Base-by-base conservation (phyloP, 2,329 filamentous ascomycete genomes). In the Moelleriella libera region DNA sequence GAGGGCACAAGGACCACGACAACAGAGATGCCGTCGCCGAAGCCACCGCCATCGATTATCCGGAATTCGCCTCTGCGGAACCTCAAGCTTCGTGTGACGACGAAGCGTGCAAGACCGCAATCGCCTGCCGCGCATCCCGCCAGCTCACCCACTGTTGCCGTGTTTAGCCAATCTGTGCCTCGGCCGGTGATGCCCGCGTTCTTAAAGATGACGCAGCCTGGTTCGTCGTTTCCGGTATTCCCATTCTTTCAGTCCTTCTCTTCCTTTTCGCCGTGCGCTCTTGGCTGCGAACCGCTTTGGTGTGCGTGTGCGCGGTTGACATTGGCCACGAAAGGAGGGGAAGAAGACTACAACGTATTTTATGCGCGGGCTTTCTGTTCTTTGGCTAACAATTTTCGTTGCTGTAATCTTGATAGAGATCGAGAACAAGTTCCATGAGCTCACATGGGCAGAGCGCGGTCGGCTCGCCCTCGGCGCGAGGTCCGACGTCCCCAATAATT, bases 381-480 rank as follows among this genome's bases (percentile, higher is more conserved):
- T n/a, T n/a, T n/a, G n/a, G n/a, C n/a, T n/a, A n/a, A n/a, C n/a
- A n/a, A n/a, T n/a, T n/a, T n/a, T n/a, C 14, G 40, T 6, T 10
- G 11, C 40, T 41, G 40, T 29, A 30, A 30, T 34, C 11, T 21
- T 32, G 53, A 75, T 21, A 41, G 74, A 71, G 31, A 72, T 77
- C 53, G 62, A 69, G 34, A 53, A 55, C 51, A 75, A 71, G 53
- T 79, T 76, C 53, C 64, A 68, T 21, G 74, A 79, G 29, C 63
- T 80, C 40, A 64, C 64, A 14, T 76, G 72, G 72, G 66, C 67
- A 42, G 76, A 80, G 57, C 69, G 72, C 43, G 59, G 68, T 29
- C 71, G 76, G 41, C 49, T 72, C 6, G 56, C 66, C 30, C 66
- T 66, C 47, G 63, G 67, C 28, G 48, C 58, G 8, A 60, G 62